A percentile compares a stretch with the other conserved stretches of the same genome.
Evolutionary conservation across 768 basidiomycete species (phyloP).

Genomic region (Psilocybe azurescens): DNA sequence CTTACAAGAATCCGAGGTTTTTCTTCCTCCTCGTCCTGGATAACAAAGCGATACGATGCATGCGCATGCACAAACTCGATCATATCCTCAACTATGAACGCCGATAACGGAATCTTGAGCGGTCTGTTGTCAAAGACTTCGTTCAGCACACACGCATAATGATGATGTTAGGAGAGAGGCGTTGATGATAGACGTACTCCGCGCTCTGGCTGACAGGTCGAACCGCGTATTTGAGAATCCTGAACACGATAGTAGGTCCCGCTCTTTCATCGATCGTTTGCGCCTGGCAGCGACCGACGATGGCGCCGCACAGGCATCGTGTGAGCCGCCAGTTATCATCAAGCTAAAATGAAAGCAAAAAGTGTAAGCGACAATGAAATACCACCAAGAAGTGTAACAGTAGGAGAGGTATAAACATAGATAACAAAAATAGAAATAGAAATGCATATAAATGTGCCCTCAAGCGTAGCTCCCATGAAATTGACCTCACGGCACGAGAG

Average conservation of each 20-base stretch:
- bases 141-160: neutral
- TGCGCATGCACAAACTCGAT: constrained; percentile 90
- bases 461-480: constrained; percentile 89
- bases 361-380: constrained; percentile 6
- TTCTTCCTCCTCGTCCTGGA: constrained; percentile 88
- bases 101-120: constrained; percentile 69
- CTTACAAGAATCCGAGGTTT: constrained; percentile 79
- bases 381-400: constrained; percentile 11
- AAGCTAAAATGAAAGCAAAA: constrained; percentile 39
- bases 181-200: constrained; percentile 54
- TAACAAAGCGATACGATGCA: constrained; percentile 89
- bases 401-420: neutral
- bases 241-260: constrained; percentile 50
- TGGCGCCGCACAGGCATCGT: constrained; percentile 84
- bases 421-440: constrained; percentile 14
- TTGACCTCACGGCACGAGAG: constrained; percentile 74
- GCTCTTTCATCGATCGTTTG: constrained; percentile 37
- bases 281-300: constrained; percentile 74
- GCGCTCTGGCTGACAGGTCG: constrained; percentile 65
- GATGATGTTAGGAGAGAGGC: neutral
- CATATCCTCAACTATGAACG: constrained; percentile 94
- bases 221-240: constrained; percentile 86
- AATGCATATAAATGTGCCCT: constrained; percentile 61
- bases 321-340: constrained; percentile 68
- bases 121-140: constrained; percentile 32